Conservation (phyloP, 176 grass and related monocot species). For the Triticum urartu region DNA sequence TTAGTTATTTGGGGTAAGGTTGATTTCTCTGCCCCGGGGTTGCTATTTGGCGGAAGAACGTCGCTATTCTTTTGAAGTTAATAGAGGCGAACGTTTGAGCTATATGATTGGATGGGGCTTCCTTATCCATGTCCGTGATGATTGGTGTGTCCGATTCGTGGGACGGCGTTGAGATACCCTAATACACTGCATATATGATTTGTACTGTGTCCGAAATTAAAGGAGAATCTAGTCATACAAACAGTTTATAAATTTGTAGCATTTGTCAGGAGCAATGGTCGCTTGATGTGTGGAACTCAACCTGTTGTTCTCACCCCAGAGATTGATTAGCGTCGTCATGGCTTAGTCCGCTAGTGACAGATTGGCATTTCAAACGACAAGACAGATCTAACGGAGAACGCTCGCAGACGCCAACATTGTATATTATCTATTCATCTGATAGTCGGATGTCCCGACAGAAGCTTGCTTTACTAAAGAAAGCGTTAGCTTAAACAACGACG, state of each 20-base stretch:
- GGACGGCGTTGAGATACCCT: too few relatives aligned
- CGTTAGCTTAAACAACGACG: background rate
- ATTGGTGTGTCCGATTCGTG: too few relatives aligned
- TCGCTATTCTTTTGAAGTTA: too few relatives aligned
- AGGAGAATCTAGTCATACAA: too few relatives aligned
- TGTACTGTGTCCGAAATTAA: too few relatives aligned
- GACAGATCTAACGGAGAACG: background rate
- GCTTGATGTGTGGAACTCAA: background rate
- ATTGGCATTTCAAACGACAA: background rate
- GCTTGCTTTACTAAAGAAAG: background rate
- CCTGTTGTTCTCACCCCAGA: background rate
- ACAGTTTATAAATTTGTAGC: background rate
- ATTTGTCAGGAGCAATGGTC: background rate
- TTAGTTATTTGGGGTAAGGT: too few relatives aligned
- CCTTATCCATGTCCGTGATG: too few relatives aligned
- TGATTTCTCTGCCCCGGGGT: too few relatives aligned
- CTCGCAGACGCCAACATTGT: background rate
- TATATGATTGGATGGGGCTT: too few relatives aligned
- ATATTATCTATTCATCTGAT: background rate
- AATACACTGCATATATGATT: too few relatives aligned
- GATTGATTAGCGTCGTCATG: background rate
- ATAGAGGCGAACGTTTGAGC: too few relatives aligned
- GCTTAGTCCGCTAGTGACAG: background rate
- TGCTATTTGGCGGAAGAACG: too few relatives aligned
- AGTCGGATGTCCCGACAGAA: background rate